These are phyloP conservation scores for Podospora sp. DNA, from an alignment of 495 filamentous ascomycete genomes.

Conservation along the genomic window DNA sequence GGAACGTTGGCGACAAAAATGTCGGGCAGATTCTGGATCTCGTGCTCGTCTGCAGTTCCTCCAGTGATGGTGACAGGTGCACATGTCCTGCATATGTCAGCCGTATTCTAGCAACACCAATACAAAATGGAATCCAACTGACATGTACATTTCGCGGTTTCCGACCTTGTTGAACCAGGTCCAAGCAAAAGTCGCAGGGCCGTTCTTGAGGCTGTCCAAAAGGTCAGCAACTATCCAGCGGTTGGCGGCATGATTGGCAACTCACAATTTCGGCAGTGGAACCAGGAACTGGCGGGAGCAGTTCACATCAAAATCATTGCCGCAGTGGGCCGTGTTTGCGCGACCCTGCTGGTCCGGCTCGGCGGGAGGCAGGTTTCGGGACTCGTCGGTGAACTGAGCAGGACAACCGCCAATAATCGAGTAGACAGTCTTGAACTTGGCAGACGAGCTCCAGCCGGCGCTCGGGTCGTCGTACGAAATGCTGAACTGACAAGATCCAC, in stretches of 20 bases:
- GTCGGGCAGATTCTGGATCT: constrained; percentile 49
- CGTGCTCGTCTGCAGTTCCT: constrained; percentile 33
- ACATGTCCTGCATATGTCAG: constrained; percentile 51
- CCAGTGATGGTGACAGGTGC: constrained; percentile 55
- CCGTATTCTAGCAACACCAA: too few relatives aligned
- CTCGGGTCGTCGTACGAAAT: constrained; percentile 66
- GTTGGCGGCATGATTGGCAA: background rate
- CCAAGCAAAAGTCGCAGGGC: constrained; percentile 55
- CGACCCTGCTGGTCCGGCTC: constrained; percentile 24
- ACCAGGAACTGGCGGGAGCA: constrained; percentile 33
- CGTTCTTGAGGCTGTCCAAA: constrained; percentile 25
- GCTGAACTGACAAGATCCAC: constrained; percentile 78
- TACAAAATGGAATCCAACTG: background rate
- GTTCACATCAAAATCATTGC: constrained; percentile 28
- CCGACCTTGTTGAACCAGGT: constrained; percentile 62
- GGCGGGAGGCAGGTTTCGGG: constrained; percentile 35
- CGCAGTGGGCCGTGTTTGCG: constrained; percentile 24
- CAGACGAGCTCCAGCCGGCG: constrained; percentile 42
- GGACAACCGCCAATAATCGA: constrained; percentile 72
- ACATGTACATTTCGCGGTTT: constrained; percentile 63
- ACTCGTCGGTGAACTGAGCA: constrained; percentile 35
- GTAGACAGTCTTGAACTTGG: constrained; percentile 68
- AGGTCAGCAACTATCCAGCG: background rate
- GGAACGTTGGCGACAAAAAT: constrained; percentile 63
- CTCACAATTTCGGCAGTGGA: constrained; percentile 31